A percentile compares a stretch with the other conserved stretches of the same genome.
Conservation (phyloP, 176 grass and related monocot species). For the Areca catechu region DNA sequence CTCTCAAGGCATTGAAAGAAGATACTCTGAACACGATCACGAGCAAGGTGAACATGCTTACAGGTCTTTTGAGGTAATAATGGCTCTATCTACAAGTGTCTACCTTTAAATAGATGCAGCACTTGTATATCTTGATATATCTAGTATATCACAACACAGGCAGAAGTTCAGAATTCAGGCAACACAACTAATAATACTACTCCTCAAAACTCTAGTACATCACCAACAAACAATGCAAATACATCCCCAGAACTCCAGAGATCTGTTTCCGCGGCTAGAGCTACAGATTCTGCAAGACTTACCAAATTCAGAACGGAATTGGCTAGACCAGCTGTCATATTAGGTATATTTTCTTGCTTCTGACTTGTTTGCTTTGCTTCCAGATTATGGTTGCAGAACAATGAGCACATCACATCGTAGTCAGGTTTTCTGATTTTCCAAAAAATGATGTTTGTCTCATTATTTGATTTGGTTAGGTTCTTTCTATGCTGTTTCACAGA, state of each 20-base stretch:
- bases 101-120: no score
- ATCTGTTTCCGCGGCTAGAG: slow-evolving; percentile 78
- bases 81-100: not conserved
- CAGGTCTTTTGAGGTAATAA: slow-evolving; percentile 46
- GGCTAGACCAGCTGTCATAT: slow-evolving; percentile 79
- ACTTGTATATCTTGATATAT: no score
- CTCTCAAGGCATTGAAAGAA: slow-evolving; percentile 30
- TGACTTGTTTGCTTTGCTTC: not conserved
- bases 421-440: no score
- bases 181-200: slow-evolving; percentile 24
- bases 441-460: no score
- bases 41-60: slow-evolving; percentile 41
- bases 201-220: slow-evolving; percentile 44
- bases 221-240: slow-evolving; percentile 42
- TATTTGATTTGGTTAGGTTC: no score
- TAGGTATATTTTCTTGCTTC: slow-evolving; percentile 36
- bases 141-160: slow-evolving; percentile 18
- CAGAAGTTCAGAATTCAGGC: slow-evolving; percentile 34
- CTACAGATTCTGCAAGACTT: slow-evolving; percentile 87
- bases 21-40: slow-evolving; percentile 39
- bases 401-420: not conserved
- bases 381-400: not conserved
- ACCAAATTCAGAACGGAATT: slow-evolving; percentile 75
- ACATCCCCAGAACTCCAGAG: slow-evolving; percentile 59
- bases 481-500: no score